These are phyloP conservation scores for Xylariales sp. DNA, from an alignment of 2,329 filamentous ascomycete species.

Conservation along the genomic window DNA sequence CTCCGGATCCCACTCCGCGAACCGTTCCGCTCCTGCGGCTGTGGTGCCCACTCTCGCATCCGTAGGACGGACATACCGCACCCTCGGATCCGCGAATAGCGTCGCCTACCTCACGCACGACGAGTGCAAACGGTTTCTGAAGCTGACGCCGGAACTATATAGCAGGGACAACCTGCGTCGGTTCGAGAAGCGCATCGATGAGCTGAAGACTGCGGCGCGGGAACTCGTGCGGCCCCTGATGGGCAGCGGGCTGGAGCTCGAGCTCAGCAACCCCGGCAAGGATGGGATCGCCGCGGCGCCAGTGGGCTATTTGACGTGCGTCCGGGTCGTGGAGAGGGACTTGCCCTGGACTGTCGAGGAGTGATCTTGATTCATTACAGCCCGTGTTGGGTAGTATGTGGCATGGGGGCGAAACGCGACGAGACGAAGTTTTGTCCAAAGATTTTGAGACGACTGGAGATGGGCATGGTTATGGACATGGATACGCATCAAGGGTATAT, in stretches of 20 bases:
- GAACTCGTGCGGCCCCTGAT: constrained; percentile 82
- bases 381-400: neutral
- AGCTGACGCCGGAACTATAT: constrained; percentile 76
- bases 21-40: constrained; percentile 26
- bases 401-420: neutral
- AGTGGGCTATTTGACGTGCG: constrained; percentile 5
- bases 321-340: constrained; percentile 25
- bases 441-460: too few relatives aligned
- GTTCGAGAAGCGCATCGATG: constrained; percentile 83
- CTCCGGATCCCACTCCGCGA: constrained; percentile 21
- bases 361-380: constrained; percentile 7
- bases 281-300: constrained; percentile 15
- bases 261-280: constrained; percentile 47
- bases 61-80: constrained; percentile 70
- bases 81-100: constrained; percentile 60
- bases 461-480: too few relatives aligned
- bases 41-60: constrained; percentile 44
- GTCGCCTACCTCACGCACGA: constrained; percentile 72
- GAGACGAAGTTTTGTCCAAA: constrained; percentile 1
- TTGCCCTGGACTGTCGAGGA: constrained; percentile 27
- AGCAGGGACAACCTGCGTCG: constrained; percentile 78
- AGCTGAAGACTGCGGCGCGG: constrained; percentile 78
- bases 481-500: too few relatives aligned
- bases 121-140: constrained; percentile 86
- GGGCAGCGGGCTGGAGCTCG: constrained; percentile 78